Evolutionary conservation across 2,329 filamentous ascomycete species (phyloP).

Genomic region (Chaetomiaceae sp.): DNA sequence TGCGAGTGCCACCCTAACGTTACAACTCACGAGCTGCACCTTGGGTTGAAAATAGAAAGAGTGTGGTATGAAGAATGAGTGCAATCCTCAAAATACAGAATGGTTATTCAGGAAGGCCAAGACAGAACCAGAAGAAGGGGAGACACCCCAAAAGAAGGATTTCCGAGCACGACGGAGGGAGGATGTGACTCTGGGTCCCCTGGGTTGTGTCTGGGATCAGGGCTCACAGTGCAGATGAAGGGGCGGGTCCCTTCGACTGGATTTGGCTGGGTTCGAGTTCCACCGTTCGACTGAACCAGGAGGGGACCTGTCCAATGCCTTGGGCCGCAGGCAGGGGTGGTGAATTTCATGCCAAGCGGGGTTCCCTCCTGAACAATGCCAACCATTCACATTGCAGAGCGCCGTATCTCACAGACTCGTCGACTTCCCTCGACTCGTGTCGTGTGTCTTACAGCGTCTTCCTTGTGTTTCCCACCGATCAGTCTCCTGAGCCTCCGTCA

Average conservation of each 20-base stretch:
- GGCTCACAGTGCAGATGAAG: constrained; percentile 12
- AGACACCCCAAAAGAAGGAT: constrained; percentile 5
- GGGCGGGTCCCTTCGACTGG: too few relatives aligned
- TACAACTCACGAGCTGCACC: not conserved
- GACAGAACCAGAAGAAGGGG: not conserved
- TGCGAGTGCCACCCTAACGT: too few relatives aligned
- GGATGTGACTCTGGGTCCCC: constrained; percentile 9
- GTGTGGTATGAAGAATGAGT: not conserved
- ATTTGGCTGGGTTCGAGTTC: too few relatives aligned
- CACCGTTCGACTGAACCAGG: too few relatives aligned
- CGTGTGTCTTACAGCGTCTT: not conserved
- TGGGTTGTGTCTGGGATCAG: constrained; percentile 4
- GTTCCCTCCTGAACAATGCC: not conserved
- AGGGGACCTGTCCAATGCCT: too few relatives aligned
- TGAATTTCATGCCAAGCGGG: constrained; percentile 5
- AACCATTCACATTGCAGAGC: constrained; percentile 2
- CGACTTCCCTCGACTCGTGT: not conserved
- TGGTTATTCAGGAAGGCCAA: too few relatives aligned
- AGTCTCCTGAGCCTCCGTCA: not conserved
- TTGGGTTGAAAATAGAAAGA: constrained; percentile 4
- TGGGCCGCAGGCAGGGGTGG: constrained; percentile 3
- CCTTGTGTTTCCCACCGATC: not conserved
- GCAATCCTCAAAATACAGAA: not conserved
- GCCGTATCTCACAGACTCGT: not conserved
- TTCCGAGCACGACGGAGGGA: not conserved